Evolutionary conservation across 805 yeast genomes (phyloP).

Genomic region (Kurtzmaniella fragi): DNA sequence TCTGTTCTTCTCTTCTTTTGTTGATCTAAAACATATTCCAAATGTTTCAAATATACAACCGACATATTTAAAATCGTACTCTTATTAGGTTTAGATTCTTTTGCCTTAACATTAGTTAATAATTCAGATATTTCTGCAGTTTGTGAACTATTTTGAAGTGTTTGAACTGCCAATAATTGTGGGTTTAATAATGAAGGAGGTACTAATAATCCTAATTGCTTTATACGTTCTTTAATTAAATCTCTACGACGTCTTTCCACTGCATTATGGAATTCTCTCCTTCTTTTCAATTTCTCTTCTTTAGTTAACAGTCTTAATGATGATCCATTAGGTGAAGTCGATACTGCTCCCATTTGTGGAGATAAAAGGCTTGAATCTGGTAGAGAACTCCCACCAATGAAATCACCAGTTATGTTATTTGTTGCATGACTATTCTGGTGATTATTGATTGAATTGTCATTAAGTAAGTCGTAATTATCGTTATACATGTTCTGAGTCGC

Average conservation of each 20-base stretch:
- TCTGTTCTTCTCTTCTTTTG: conserved; percentile 48
- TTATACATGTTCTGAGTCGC: conserved; percentile 21
- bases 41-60: conserved; percentile 71
- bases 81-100: conserved; percentile 77
- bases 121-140: conserved; percentile 31
- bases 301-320: conserved; percentile 38
- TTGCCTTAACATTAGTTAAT: conserved; percentile 38
- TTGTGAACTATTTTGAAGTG: conserved; percentile 29
- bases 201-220: conserved; percentile 73
- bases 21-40: conserved; percentile 53
- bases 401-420: too few species aligned
- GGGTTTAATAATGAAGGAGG: conserved; percentile 68
- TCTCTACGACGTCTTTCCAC: conserved; percentile 92
- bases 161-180: conserved; percentile 37
- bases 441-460: neutral
- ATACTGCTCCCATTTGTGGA: conserved; percentile 1
- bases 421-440: neutral
- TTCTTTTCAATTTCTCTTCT: conserved; percentile 69
- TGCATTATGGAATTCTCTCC: conserved; percentile 89
- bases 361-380: neutral
- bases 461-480: conserved; percentile 33
- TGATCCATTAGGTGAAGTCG: conserved; percentile 24
- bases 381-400: too few species aligned
- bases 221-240: conserved; percentile 81
- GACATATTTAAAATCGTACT: conserved; percentile 71